phyloP scores from a whole-genome alignment of 345 rosid species.

The Aquilaria malaccensis region DNA sequence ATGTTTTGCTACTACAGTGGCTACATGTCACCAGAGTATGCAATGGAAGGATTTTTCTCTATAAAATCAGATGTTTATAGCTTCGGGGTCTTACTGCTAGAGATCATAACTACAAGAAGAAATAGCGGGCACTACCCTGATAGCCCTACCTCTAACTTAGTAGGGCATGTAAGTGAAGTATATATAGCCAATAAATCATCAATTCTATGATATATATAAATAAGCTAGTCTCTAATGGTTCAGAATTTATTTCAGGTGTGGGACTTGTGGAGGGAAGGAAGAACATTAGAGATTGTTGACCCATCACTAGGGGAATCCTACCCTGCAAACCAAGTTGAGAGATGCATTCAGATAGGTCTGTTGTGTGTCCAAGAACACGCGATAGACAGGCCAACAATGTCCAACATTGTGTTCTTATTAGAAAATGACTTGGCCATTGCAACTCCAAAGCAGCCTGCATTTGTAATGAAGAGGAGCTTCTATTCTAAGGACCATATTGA shows the following conservation, averaged over 20 bases:
- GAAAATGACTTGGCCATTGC: constrained; percentile 22
- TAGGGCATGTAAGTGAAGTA: constrained; percentile 44
- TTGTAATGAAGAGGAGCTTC: constrained; percentile 13
- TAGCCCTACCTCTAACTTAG: constrained; percentile 21
- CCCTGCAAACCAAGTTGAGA: constrained; percentile 21
- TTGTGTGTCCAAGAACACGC: constrained; percentile 56
- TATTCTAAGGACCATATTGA: background rate
- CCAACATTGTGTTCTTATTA: constrained; percentile 39
- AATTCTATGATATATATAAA: background rate
- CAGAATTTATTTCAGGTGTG: constrained; percentile 31
- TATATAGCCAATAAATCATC: too few species aligned
- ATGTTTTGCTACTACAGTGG: constrained; percentile 30
- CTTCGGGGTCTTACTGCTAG: constrained; percentile 55
- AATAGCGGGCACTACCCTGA: constrained; percentile 23
- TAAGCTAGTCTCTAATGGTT: background rate
- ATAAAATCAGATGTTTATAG: constrained; percentile 66
- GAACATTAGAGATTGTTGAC: constrained; percentile 27
- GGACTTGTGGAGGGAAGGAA: constrained; percentile 39
- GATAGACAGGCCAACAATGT: constrained; percentile 43
- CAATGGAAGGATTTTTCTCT: constrained; percentile 56
- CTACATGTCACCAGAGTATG: constrained; percentile 82
- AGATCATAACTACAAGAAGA: constrained; percentile 47
- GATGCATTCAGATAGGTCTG: constrained; percentile 53
- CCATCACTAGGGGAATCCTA: constrained; percentile 14
- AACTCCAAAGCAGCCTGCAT: constrained; percentile 42